Base-by-base conservation (phyloP, 345 rosid genomes). In the Lumnitzera racemosa region DNA sequence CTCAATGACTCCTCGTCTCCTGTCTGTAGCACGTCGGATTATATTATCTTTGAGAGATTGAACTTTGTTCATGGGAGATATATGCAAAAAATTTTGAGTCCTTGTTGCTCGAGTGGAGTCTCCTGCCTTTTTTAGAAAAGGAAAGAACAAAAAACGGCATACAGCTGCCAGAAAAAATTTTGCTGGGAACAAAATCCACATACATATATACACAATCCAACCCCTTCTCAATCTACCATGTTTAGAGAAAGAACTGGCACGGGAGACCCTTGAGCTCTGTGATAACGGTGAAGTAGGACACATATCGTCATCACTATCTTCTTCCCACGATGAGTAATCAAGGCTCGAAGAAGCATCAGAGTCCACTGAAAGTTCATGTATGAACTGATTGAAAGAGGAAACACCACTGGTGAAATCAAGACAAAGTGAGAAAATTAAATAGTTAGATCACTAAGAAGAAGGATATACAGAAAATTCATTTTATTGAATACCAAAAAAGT, bases 1-100 rank as follows among this genome's bases (percentile, higher is more conserved):
- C 99, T 94, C 99, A 70, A 94, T 70, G 67, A 90, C 91, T 63
- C 99, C 99, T 15, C 99, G 96, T 72, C 99, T 88, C 80, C 82
- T 75, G 67, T 88, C 99, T 46, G 87, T 90, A 57, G 95, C 58
- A 48, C 85, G 81, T 62, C 82, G 88, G 63, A 91, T 81, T 59
- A 83, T 75, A 72, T 84, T 78, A 61, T 94, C 85, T 74, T 78
- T 94, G 24, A 67, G 65, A 47, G 78, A 54, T 52, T 74, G 77
- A 24, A 58, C 59, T 71, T 68, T 90, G 64, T 69, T 83, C 29
- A 80, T 2, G 51, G 81, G 65, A 61, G 56, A 43, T 47, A 72
- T 67, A 41, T 63, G 72, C 24, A 80, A 67, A 66, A 74, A 70
- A 31, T 57, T 76, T 62, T 70, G 74, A 58, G 58, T 62, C 72